Percentiles rank a stretch among this genome's conserved stretches.
phyloP scores from a whole-genome alignment of 106 monocot species.

The Iris macrosiphon region DNA sequence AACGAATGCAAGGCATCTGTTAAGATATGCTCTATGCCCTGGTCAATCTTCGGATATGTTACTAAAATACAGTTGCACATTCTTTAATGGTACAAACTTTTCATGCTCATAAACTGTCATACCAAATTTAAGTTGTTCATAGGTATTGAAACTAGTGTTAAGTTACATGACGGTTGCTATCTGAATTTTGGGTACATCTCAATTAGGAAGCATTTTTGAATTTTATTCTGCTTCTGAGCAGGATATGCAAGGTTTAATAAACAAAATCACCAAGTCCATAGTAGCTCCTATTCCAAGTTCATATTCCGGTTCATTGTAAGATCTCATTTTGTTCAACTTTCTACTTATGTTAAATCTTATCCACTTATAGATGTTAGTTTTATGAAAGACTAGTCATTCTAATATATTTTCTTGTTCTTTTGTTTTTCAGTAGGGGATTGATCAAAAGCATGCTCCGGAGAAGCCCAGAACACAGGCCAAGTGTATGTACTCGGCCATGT shows the following conservation, averaged over 20 bases:
- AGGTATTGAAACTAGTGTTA: no score
- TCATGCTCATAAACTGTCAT: no score
- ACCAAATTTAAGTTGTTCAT: no score
- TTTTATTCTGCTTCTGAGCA: constrained; percentile 1
- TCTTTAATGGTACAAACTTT: no score
- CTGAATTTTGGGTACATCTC: no score
- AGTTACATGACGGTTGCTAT: no score
- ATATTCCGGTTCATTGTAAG: constrained; percentile 94
- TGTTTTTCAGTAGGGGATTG: constrained; percentile 66
- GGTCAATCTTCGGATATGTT: no score
- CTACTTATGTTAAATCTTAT: not conserved
- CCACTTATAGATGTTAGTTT: not conserved
- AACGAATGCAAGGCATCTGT: no score
- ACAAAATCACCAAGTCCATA: constrained; percentile 99
- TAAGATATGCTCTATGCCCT: no score
- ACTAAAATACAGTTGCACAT: no score
- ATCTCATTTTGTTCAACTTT: not conserved
- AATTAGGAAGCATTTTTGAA: no score
- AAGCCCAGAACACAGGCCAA: constrained; percentile 93
- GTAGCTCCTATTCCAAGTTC: constrained; percentile 77
- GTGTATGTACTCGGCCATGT: constrained; percentile 38
- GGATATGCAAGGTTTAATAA: constrained; percentile 98
- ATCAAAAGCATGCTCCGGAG: constrained; percentile 96
- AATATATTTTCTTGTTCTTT: constrained; percentile 6
- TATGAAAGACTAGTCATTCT: not conserved